Percentiles rank a stretch among this genome's conserved stretches.
These are phyloP conservation scores for Escovopsis sp. DNA, from an alignment of 2,329 filamentous ascomycete genomes.

Conservation along the genomic window DNA sequence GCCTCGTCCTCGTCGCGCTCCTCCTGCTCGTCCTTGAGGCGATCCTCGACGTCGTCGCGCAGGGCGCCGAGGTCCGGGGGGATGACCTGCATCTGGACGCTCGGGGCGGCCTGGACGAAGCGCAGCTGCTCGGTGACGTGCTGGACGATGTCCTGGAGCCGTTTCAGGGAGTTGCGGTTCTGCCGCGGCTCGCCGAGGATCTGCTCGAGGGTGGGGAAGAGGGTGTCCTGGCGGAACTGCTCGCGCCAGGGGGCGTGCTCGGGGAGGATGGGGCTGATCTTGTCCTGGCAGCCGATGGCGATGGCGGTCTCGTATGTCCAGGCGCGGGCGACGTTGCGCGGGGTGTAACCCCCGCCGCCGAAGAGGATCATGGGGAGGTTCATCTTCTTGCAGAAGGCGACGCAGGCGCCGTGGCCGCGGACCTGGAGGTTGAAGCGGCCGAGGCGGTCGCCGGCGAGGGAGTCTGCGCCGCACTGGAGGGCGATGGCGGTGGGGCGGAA, in stretches of 20 bases:
- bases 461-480: slow-evolving; percentile 90
- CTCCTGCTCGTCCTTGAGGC: slow-evolving; percentile 49
- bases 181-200: slow-evolving; percentile 51
- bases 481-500: slow-evolving; percentile 89
- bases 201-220: slow-evolving; percentile 76
- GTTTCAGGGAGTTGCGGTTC: slow-evolving; percentile 68
- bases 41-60: slow-evolving; percentile 53
- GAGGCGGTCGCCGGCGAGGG: slow-evolving; percentile 79
- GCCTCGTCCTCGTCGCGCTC: slow-evolving; percentile 37
- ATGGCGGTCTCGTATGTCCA: slow-evolving; percentile 97
- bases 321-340: slow-evolving; percentile 85
- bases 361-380: slow-evolving; percentile 75
- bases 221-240: slow-evolving; percentile 74
- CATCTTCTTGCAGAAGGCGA: slow-evolving; percentile 73
- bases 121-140: slow-evolving; percentile 73
- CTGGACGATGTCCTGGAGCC: slow-evolving; percentile 60
- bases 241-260: slow-evolving; percentile 70
- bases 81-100: slow-evolving; percentile 70
- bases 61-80: slow-evolving; percentile 60
- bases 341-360: slow-evolving; percentile 91
- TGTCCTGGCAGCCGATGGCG: slow-evolving; percentile 59
- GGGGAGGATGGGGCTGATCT: slow-evolving; percentile 60
- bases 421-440: slow-evolving; percentile 97
- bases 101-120: slow-evolving; percentile 73
- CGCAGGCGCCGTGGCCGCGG: slow-evolving; percentile 81